These are phyloP conservation scores for Chimonanthus praecox DNA, from an alignment of 164 flowering plant genomes.

Conservation along the genomic window DNA sequence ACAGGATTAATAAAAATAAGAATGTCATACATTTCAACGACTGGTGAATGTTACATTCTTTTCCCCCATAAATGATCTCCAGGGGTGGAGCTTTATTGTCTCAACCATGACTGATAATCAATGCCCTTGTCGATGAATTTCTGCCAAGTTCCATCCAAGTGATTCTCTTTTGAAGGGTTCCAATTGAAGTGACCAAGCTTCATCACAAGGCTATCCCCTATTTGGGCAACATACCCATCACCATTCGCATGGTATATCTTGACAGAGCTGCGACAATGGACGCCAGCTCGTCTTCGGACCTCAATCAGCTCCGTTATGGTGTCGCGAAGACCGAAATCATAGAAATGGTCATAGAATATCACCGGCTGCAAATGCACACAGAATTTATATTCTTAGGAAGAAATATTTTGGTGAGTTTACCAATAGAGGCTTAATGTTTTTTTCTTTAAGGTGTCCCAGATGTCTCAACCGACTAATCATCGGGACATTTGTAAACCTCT, in stretches of 20 bases:
- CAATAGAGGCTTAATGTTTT: not conserved
- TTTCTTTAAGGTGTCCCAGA: no score
- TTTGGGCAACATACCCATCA: constrained; percentile 52
- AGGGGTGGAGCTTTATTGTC: constrained; percentile 25
- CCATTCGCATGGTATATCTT: constrained; percentile 50
- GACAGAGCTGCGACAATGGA: constrained; percentile 53
- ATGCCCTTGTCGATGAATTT: constrained; percentile 50
- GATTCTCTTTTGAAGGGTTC: constrained; percentile 58
- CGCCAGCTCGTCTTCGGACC: constrained; percentile 41
- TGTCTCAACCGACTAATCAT: no score
- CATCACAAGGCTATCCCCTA: constrained; percentile 48
- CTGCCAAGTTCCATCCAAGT: constrained; percentile 55
- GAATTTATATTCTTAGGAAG: not conserved
- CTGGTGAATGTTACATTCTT: no score
- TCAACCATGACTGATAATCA: constrained; percentile 54
- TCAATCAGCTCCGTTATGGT: constrained; percentile 43
- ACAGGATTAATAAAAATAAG: no score
- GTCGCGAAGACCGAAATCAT: constrained; percentile 57
- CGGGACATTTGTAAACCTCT: no score
- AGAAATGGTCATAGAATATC: constrained; percentile 58
- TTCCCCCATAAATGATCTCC: no score
- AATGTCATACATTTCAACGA: no score
- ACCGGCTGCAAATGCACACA: constrained; percentile 41
- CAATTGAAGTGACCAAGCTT: constrained; percentile 56
- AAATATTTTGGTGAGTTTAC: not conserved